Evolutionary conservation across 1,139 yeast species (phyloP), one percentile per base, ranked within the genome.

Genomic region (Geotrichum carabidarum): DNA sequence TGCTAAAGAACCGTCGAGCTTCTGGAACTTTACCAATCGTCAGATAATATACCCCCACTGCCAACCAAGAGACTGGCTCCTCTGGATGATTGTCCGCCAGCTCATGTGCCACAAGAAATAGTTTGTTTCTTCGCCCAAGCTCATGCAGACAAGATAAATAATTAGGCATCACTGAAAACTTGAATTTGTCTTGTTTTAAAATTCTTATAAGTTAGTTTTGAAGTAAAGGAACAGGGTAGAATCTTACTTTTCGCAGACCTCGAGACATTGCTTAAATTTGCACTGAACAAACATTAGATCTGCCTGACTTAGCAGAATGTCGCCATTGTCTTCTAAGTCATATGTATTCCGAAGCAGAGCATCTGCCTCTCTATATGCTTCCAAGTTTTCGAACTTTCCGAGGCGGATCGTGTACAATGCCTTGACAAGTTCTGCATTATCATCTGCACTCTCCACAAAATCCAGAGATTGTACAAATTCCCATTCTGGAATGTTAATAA

Each of bases 31-130:
- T 86, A 58, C 79, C 80, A 9, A 86, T 83, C 2, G 91, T 77
- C 61, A 91, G 74, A 68, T 94, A 93, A 70, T 94, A 93, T 1
- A 88, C 83, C 1, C 96, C 99, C 31, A 93, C 90, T 0, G 97
- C 89, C 56, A 89, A 77, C 97, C 97, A 93, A 0, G 98, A 84
- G 55, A 87, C 81, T 2, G 95, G 84, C 62, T 82, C 83, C 44
- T 83, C 82, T 0, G 99, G 96, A 60, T 87, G 87, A 57, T 80
- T 78, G 60, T 89, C 96, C 0, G 96, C 95, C 58, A 93, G 74
- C 62, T 86, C 89, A 66, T 93, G 98, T 0, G 97, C 86, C 48
- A 86, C 73, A 37, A 86, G 72, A 65, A 89, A 93, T 34, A 94
- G 74, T 68, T 86, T 86, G 69, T 90, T 90, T 60, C 83, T 83